Conservation (phyloP, 257 asterid genomes). For the Nicotiana otophora region DNA sequence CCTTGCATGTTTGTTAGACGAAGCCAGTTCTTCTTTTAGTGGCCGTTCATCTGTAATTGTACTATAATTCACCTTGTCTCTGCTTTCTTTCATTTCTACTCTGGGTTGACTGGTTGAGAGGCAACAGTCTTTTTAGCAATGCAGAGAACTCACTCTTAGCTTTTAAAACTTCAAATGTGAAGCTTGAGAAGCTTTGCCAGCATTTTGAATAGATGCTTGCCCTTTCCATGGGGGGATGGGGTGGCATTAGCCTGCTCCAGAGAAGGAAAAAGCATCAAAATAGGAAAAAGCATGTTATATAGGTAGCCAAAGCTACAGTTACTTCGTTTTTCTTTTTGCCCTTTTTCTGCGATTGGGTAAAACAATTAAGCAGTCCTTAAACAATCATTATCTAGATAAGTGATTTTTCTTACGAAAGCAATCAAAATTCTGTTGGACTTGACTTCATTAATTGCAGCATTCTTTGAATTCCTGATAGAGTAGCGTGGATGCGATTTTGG, state of each 20-base stretch:
- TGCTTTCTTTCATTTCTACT: neutral
- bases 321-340: neutral
- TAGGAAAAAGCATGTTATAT: neutral
- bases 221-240: neutral
- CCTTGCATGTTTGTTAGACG: neutral
- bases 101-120: neutral
- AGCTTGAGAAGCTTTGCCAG: neutral
- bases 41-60: neutral
- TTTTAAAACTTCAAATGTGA: neutral
- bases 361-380: constrained; percentile 1
- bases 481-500: neutral
- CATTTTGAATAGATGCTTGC: neutral
- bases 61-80: neutral
- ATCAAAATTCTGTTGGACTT: neutral
- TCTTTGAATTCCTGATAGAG: neutral
- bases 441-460: neutral
- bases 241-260: neutral
- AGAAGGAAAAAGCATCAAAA: neutral
- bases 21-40: neutral
- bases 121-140: neutral
- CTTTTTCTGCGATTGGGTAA: neutral
- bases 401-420: neutral
- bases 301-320: neutral
- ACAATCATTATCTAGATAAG: neutral
- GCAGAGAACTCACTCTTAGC: neutral